Conservation (phyloP, 257 asterid genomes). For the Jacaranda copaia region DNA sequence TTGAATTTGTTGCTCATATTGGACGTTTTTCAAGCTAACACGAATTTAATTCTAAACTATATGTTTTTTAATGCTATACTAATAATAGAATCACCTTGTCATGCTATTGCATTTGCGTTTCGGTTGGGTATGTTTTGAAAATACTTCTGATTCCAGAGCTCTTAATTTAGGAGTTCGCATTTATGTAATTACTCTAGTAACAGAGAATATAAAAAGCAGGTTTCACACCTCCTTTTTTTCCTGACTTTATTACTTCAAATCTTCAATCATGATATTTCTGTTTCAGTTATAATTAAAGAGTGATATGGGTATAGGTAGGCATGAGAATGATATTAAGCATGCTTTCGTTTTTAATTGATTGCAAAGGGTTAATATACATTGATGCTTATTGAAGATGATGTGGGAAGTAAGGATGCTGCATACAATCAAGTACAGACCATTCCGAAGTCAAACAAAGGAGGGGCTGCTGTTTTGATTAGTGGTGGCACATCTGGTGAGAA, state of each 20-base stretch:
- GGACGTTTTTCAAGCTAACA: too few species aligned
- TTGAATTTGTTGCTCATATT: too few species aligned
- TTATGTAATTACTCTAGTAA: neutral
- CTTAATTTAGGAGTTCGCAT: neutral
- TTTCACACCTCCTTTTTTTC: neutral
- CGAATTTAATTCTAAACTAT: too few species aligned
- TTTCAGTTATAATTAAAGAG: neutral
- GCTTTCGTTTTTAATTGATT: too few species aligned
- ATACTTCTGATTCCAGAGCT: neutral
- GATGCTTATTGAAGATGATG: conserved; percentile 36
- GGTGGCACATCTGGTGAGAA: neutral
- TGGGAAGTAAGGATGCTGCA: conserved; percentile 20
- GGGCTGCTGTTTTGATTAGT: neutral
- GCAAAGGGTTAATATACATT: too few species aligned
- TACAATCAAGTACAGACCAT: too few species aligned
- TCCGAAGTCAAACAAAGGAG: too few species aligned
- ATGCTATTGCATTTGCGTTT: neutral
- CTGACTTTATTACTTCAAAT: neutral
- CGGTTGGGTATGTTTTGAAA: neutral
- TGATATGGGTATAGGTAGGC: neutral
- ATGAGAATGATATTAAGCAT: too few species aligned
- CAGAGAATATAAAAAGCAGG: neutral
- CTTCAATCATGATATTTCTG: neutral
- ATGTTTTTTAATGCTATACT: too few species aligned
- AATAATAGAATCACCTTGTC: too few species aligned